phyloP scores from a whole-genome alignment of 345 rosid species.

The Dovyalis caffra region DNA sequence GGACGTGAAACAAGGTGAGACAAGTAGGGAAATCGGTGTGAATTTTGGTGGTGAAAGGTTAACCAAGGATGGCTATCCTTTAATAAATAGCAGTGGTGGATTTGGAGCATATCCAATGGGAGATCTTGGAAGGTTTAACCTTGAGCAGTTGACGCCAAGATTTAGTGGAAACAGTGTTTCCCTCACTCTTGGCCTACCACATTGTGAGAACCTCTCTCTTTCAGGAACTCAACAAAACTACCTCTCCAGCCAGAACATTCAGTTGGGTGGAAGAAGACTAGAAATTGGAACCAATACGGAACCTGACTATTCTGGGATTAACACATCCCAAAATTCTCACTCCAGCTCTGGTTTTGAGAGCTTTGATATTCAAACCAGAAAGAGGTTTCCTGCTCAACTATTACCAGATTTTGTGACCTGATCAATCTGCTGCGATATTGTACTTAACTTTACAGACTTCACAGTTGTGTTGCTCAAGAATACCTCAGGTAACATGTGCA shows the following conservation, averaged over 20 bases:
- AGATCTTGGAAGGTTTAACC: slow-evolving; percentile 44
- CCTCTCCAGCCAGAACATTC: slow-evolving; percentile 42
- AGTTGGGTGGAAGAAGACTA: slow-evolving; percentile 38
- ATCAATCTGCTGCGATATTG: not conserved
- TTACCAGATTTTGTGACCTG: slow-evolving; percentile 56
- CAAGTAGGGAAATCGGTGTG: slow-evolving; percentile 16
- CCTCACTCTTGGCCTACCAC: slow-evolving; percentile 66
- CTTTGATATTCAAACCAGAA: slow-evolving; percentile 47
- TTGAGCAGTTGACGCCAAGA: slow-evolving; percentile 38
- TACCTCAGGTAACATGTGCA: not conserved
- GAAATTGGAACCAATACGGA: slow-evolving; percentile 32
- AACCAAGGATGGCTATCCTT: slow-evolving; percentile 20
- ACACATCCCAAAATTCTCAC: slow-evolving; percentile 36
- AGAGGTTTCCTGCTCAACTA: slow-evolving; percentile 52
- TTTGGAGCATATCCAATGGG: slow-evolving; percentile 38
- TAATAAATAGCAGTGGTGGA: slow-evolving; percentile 11
- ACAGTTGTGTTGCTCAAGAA: not conserved
- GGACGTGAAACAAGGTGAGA: slow-evolving; percentile 36
- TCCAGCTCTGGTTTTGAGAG: slow-evolving; percentile 34
- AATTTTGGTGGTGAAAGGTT: slow-evolving; percentile 28
- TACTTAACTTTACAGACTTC: not conserved
- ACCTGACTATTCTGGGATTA: slow-evolving; percentile 34
- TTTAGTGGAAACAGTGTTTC: slow-evolving; percentile 54
- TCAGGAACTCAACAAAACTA: slow-evolving; percentile 41
- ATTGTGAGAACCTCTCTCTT: slow-evolving; percentile 40